phyloP scores from a whole-genome alignment of 768 basidiomycete species.

The Suillus subluteus region DNA sequence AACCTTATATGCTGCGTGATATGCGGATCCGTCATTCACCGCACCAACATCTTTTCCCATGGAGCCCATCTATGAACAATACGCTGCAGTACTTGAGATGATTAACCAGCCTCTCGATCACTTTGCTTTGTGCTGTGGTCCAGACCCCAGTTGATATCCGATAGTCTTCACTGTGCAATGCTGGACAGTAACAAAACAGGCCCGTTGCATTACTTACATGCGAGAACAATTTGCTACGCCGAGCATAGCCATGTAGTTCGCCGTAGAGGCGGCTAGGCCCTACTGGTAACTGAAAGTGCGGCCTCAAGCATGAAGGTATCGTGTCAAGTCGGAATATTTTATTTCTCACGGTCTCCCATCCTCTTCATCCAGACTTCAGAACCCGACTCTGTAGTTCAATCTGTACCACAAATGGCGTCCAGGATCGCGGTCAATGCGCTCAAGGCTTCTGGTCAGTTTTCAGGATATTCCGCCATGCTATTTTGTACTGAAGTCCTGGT shows the following conservation, averaged over 20 bases:
- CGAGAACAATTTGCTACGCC: neutral
- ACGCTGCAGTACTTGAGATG: neutral
- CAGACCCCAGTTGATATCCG: neutral
- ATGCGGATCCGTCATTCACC: neutral
- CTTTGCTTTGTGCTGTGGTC: neutral
- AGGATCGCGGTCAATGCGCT: conserved; percentile 71
- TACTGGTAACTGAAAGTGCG: neutral
- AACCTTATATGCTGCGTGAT: neutral
- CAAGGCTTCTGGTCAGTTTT: conserved; percentile 57
- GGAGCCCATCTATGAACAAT: neutral
- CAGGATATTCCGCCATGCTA: neutral
- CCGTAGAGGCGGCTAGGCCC: neutral
- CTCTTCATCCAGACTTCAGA: conserved; percentile 10
- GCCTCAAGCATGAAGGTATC: conserved; percentile 11
- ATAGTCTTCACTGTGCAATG: neutral
- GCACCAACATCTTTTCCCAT: neutral
- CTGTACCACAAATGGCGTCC: conserved; percentile 55
- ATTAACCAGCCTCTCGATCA: neutral
- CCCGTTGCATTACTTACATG: neutral
- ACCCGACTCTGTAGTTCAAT: conserved; percentile 15
- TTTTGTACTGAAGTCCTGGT: neutral
- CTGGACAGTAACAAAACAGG: neutral
- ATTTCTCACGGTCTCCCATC: conserved; percentile 31
- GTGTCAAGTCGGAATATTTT: conserved; percentile 36
- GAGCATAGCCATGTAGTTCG: neutral